Conservation (phyloP, 768 basidiomycete species). For the Pholiota molesta region DNA sequence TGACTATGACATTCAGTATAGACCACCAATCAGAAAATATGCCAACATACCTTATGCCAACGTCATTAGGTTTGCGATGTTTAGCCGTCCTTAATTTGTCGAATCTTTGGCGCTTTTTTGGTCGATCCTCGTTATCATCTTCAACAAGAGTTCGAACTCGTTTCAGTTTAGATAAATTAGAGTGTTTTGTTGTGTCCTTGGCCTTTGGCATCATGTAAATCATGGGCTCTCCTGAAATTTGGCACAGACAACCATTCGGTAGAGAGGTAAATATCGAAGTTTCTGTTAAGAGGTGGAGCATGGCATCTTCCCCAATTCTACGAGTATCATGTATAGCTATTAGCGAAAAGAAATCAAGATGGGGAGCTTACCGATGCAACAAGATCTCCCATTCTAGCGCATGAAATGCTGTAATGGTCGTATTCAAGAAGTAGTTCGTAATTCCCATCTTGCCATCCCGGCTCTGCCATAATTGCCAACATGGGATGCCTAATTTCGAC, state of each 20-base stretch:
- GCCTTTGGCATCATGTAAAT: constrained; percentile 35
- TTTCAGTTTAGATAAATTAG: not conserved
- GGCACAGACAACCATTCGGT: constrained; percentile 84
- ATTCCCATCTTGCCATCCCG: constrained; percentile 46
- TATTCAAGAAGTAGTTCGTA: constrained; percentile 70
- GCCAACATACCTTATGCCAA: not conserved
- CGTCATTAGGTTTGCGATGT: not conserved
- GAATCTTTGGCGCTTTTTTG: not conserved
- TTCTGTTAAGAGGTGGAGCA: constrained; percentile 77
- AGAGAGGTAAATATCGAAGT: constrained; percentile 77
- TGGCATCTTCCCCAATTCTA: constrained; percentile 78
- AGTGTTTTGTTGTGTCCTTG: constrained; percentile 4
- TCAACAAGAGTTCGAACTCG: not conserved
- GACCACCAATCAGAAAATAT: not conserved
- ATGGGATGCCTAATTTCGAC: constrained; percentile 28
- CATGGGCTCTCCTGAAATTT: constrained; percentile 77
- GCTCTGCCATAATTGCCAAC: constrained; percentile 42
- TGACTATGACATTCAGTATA: not conserved
- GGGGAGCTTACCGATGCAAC: constrained; percentile 52
- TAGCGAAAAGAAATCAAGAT: not conserved
- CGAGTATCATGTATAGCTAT: not conserved
- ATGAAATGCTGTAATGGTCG: constrained; percentile 69
- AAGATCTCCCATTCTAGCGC: constrained; percentile 68
- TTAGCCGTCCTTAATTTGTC: not conserved
- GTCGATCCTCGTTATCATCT: not conserved